Evolutionary conservation across 345 rosid genomes (phyloP).

Genomic region (Melastoma malabathricum): DNA sequence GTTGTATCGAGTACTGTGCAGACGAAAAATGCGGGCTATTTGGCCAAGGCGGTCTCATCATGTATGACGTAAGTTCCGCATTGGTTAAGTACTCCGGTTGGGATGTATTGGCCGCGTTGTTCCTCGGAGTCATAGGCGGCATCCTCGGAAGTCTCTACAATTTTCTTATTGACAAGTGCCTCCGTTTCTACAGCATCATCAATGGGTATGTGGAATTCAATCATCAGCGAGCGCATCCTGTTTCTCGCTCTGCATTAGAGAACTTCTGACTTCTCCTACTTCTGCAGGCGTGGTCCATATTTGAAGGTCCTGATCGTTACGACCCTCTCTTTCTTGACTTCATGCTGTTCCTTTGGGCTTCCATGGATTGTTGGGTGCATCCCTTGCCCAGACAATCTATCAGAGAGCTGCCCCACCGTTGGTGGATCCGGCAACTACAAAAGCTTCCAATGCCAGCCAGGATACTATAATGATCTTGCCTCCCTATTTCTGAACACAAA

Average conservation of each 20-base stretch:
- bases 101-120: conserved; percentile 42
- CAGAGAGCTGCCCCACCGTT: conserved; percentile 36
- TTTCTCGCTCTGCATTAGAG: background rate
- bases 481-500: conserved; percentile 53
- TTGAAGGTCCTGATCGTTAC: conserved; percentile 37
- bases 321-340: conserved; percentile 35
- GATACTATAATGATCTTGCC: conserved; percentile 53
- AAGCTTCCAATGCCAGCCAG: conserved; percentile 41
- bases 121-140: conserved; percentile 52
- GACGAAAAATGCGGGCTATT: conserved; percentile 46
- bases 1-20: conserved; percentile 35
- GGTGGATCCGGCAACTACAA: conserved; percentile 44
- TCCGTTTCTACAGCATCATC: conserved; percentile 49
- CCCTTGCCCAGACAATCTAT: conserved; percentile 34
- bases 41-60: conserved; percentile 56
- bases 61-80: conserved; percentile 49
- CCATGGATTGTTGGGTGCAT: conserved; percentile 43
- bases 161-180: conserved; percentile 44
- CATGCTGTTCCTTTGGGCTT: conserved; percentile 47
- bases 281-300: conserved; percentile 33
- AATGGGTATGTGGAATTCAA: conserved; percentile 28
- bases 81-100: conserved; percentile 20
- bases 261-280: background rate
- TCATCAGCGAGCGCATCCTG: background rate
- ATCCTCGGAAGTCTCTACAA: conserved; percentile 53